A percentile compares a stretch with the other conserved stretches of the same genome.
Evolutionary conservation across 345 rosid genomes (phyloP).

Genomic region (Moricandia arvensis): DNA sequence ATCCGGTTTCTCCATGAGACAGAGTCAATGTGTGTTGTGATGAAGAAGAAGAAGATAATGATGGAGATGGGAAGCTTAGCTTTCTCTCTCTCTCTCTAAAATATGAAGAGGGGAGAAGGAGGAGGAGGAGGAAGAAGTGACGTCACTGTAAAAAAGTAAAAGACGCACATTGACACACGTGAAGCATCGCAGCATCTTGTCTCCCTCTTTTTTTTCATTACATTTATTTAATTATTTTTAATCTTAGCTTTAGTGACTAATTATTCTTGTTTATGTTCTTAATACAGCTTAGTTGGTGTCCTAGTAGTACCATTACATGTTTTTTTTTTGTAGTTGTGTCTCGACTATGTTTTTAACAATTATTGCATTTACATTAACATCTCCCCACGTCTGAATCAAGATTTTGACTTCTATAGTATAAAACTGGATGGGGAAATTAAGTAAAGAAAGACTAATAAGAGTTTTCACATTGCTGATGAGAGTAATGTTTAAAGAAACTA

Average conservation of each 20-base stretch:
- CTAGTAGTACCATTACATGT: neutral
- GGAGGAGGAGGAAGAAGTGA: conserved; percentile 13
- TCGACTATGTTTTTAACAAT: neutral
- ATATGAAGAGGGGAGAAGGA: neutral
- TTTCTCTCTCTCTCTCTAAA: conserved; percentile 31
- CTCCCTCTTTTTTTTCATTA: conserved; percentile 11
- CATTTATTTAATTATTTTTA: neutral
- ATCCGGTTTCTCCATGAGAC: conserved; percentile 31
- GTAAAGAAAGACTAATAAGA: neutral
- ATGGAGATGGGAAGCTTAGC: conserved; percentile 22
- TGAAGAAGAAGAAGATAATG: conserved; percentile 2
- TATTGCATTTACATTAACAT: conserved; percentile 11
- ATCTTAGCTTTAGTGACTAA: neutral
- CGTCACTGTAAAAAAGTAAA: conserved; percentile 17
- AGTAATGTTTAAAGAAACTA: no score
- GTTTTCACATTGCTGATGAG: no score
- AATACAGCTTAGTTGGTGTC: neutral
- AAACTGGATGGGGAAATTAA: neutral
- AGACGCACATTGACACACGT: conserved; percentile 43
- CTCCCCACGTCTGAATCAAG: conserved; percentile 27
- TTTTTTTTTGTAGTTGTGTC: neutral
- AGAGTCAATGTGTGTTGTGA: conserved; percentile 9
- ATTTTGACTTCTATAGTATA: neutral
- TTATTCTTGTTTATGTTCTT: conserved; percentile 4
- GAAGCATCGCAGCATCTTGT: conserved; percentile 37